Evolutionary conservation across 805 yeast genomes (phyloP).

Genomic region (Wickerhamiella sergipiensis): DNA sequence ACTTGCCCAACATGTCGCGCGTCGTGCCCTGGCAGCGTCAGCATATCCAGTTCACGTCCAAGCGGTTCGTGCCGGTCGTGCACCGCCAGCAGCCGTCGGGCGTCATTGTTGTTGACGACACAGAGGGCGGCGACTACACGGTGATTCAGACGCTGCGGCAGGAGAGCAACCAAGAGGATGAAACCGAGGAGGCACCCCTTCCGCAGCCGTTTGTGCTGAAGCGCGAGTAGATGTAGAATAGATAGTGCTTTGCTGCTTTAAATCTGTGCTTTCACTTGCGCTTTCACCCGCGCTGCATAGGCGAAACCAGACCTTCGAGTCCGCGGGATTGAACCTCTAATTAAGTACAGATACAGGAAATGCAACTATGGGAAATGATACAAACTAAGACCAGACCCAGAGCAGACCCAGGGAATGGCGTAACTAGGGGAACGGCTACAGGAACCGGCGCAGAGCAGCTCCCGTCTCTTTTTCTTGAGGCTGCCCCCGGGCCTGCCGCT

Average conservation of each 20-base stretch:
- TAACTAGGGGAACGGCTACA: conserved; percentile 6
- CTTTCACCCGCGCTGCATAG: no score
- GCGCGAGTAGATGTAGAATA: background rate
- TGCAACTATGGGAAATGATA: no score
- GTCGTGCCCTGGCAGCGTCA: conserved; percentile 82
- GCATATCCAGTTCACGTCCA: conserved; percentile 59
- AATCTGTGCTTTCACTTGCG: no score
- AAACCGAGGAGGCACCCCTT: conserved; percentile 39
- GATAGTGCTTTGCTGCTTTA: no score
- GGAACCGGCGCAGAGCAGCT: conserved; percentile 17
- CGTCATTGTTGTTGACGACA: conserved; percentile 23
- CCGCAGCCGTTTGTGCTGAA: conserved; percentile 27
- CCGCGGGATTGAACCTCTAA: no score
- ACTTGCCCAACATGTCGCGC: conserved; percentile 63
- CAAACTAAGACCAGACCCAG: no score
- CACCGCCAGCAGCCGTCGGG: conserved; percentile 36
- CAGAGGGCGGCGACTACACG: conserved; percentile 33
- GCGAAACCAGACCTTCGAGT: no score
- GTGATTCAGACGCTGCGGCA: conserved; percentile 77
- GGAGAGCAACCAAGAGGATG: conserved; percentile 67
- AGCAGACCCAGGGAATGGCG: no score
- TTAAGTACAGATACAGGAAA: no score
- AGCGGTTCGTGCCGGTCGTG: conserved; percentile 61
- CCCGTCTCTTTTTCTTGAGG: conserved; percentile 15
- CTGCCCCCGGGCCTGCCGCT: conserved; percentile 10